phyloP scores from a whole-genome alignment of 2,329 filamentous ascomycete genomes.

The Talaromyces sp. region DNA sequence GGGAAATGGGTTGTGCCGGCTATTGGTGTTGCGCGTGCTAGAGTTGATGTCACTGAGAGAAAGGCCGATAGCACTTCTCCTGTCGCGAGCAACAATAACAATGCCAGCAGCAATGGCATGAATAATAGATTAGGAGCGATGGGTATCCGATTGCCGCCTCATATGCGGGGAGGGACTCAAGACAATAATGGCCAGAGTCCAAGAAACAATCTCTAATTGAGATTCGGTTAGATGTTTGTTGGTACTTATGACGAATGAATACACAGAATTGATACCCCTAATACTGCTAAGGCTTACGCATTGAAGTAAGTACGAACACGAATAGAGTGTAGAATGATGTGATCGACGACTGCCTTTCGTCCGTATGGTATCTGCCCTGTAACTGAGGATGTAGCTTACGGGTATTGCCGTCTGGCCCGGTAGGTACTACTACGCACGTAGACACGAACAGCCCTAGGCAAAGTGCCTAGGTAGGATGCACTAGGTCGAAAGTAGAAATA shows the following conservation, averaged over 20 bases:
- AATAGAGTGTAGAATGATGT: not conserved
- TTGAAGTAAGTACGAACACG: not conserved
- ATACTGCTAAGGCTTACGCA: not conserved
- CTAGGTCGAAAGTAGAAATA: not conserved
- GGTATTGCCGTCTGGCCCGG: not conserved
- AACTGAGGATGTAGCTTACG: not conserved
- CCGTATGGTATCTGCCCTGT: not conserved
- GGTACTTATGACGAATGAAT: not conserved
- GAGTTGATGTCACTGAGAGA: slow-evolving; percentile 66
- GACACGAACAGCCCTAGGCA: not conserved
- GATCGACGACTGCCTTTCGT: not conserved
- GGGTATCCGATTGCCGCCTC: slow-evolving; percentile 41
- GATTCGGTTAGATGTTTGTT: not conserved
- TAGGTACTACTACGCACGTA: not conserved
- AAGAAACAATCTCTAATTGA: slow-evolving; percentile 19
- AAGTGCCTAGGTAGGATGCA: not conserved
- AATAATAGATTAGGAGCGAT: slow-evolving; percentile 26
- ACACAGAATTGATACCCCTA: not conserved
- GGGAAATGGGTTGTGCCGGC: slow-evolving; percentile 86
- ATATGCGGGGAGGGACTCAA: slow-evolving; percentile 29
- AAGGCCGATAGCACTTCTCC: slow-evolving; percentile 16
- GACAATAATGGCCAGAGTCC: slow-evolving; percentile 11
- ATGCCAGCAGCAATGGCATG: slow-evolving; percentile 9
- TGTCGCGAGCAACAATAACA: not conserved
- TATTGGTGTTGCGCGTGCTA: slow-evolving; percentile 78